Conservation (phyloP, 352 stramenopile genomes). For the Globisporangium camurandrum region DNA sequence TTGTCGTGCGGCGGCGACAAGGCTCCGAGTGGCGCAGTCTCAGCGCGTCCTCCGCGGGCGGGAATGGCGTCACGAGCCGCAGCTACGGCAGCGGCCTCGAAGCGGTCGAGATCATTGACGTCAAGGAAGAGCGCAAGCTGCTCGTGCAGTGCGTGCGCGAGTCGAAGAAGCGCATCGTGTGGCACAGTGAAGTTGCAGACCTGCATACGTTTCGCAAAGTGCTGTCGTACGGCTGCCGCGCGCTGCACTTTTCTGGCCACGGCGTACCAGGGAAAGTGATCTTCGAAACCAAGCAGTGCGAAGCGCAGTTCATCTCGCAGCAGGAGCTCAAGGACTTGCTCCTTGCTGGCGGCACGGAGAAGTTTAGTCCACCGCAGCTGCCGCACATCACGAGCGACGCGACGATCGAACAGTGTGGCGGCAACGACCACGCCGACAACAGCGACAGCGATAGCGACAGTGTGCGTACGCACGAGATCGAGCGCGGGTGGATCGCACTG, state of each 20-base stretch:
- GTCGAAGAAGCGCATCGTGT: constrained; percentile 50
- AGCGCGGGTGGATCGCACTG: constrained; percentile 31
- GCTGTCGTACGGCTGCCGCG: constrained; percentile 65
- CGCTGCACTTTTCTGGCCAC: constrained; percentile 76
- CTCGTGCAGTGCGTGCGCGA: constrained; percentile 70
- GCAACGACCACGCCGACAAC: constrained; percentile 4
- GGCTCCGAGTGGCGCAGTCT: constrained; percentile 58
- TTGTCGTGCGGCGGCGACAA: constrained; percentile 59
- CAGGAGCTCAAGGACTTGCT: constrained; percentile 69
- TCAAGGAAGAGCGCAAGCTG: constrained; percentile 67
- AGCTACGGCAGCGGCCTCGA: constrained; percentile 38
- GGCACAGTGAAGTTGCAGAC: constrained; percentile 74
- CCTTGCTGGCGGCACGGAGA: constrained; percentile 51
- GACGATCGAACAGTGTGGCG: not conserved
- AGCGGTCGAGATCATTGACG: constrained; percentile 81
- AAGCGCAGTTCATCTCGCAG: constrained; percentile 79
- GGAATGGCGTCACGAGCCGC: not conserved
- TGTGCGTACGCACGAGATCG: constrained; percentile 33
- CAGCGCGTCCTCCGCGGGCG: constrained; percentile 12
- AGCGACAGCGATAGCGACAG: constrained; percentile 9
- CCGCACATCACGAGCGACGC: constrained; percentile 5
- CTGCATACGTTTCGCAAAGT: constrained; percentile 79
- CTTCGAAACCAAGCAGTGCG: constrained; percentile 74
- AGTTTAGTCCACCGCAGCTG: constrained; percentile 3
- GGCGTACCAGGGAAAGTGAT: constrained; percentile 71